Evolutionary conservation across 2,329 filamentous ascomycete species (phyloP), one percentile per base, ranked within the genome.

Genomic region (Ceratocystis diversiconidia): DNA sequence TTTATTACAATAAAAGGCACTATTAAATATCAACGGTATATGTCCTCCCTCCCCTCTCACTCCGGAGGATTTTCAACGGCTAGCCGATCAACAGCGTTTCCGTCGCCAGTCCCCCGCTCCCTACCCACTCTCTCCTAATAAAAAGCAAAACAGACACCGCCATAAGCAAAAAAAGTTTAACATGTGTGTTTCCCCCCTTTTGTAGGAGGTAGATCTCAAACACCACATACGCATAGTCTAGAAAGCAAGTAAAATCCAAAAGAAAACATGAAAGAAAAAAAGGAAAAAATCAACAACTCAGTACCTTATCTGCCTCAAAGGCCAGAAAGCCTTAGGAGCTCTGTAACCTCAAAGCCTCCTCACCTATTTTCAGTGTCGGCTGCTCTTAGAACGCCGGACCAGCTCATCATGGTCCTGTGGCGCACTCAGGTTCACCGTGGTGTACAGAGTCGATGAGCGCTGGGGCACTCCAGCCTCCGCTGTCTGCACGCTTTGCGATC

Each of bases 311-410:
- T 41, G 10, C 36, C 36, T 41, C 36, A 4, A 12, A 12, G 10
- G 36, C 36, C 36, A 12, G 10, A 10, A 12, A 41, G 36, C 8
- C 36, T 41, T 41, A 1, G 8, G 10, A 41, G 36, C 36, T 12
- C n/a, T 5, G 46, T 22, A 8, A 3, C 46, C 46, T 50, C 19
- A 19, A n/a, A 8, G 46, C n/a, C 46, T 19, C 5, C 8, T 22
- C 1, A 17, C 46, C 46, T 46, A n/a, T 32, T 25, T 66, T 30
- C 64, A 67, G 19, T 65, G 62, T 32, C 41, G 46, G 46, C 44
- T 67, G n/a, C 55, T 67, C 66, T 67, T 67, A 28, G 66, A 67
- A 19, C 66, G 57, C 36, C 48, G 55, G 7, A 67, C 48, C 8
- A 36, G 17, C n/a, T 64, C 52, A 17, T 48, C 57, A 2, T 65